Evolutionary conservation across 805 yeast species (phyloP).

Genomic region (Candida ortonii): DNA sequence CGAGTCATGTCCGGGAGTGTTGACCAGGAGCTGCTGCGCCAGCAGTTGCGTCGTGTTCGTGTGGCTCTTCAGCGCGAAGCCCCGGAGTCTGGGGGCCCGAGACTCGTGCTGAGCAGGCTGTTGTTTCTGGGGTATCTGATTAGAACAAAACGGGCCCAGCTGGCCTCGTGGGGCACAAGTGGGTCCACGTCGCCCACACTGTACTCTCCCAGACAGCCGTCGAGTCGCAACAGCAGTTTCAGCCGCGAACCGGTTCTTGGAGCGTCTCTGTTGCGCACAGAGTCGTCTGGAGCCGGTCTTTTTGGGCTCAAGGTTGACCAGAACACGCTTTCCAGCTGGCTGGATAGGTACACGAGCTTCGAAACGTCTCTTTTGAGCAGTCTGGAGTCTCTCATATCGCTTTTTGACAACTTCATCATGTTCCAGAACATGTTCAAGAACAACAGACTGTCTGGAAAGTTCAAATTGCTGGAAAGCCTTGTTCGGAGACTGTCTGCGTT

Average conservation of each 20-base stretch:
- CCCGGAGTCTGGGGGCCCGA: too few relatives aligned
- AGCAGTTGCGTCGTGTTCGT: too few relatives aligned
- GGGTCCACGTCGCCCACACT: constrained; percentile 19
- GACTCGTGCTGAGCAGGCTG: too few relatives aligned
- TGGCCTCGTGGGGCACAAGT: background rate
- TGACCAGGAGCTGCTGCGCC: too few relatives aligned
- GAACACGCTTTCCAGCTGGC: constrained; percentile 6
- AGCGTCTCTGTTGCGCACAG: background rate
- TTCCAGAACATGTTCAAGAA: constrained; percentile 26
- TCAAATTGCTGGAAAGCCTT: constrained; percentile 15
- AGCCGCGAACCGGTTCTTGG: constrained; percentile 2
- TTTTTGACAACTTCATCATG: constrained; percentile 30
- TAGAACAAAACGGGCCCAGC: background rate
- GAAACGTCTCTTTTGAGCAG: constrained; percentile 20
- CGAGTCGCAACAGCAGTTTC: constrained; percentile 11
- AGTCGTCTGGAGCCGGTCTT: too few relatives aligned
- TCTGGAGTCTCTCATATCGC: constrained; percentile 25
- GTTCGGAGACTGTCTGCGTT: constrained; percentile 26
- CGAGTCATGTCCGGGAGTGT: too few relatives aligned
- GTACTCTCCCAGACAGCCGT: constrained; percentile 16
- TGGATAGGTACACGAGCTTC: constrained; percentile 13
- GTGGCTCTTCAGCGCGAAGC: too few relatives aligned
- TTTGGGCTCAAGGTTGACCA: too few relatives aligned
- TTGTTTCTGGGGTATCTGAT: constrained; percentile 9
- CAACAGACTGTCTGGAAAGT: constrained; percentile 10